phyloP scores from a whole-genome alignment of 176 grass and related monocot genomes.

The Stipa capillata region DNA sequence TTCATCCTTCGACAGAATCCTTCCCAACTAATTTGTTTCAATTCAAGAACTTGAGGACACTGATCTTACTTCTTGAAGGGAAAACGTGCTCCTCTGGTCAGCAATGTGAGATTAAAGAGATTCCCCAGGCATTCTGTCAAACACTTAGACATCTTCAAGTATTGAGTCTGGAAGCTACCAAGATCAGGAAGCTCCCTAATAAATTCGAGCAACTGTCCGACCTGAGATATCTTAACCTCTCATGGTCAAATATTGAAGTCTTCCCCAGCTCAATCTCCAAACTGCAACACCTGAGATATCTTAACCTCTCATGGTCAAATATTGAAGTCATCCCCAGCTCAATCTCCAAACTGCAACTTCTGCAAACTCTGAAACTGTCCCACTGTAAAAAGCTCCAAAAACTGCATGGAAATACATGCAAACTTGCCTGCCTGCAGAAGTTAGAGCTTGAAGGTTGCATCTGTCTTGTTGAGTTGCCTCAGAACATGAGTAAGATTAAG shows the following conservation, averaged over 20 bases:
- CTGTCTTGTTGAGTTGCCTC: background rate
- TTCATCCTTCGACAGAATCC: background rate
- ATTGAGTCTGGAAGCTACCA: background rate
- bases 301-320: background rate
- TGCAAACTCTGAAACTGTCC: background rate
- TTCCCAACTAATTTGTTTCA: background rate
- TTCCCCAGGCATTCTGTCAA: background rate
- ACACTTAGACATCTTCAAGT: background rate
- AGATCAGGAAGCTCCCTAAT: background rate
- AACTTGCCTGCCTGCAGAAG: background rate
- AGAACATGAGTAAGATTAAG: background rate
- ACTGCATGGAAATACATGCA: background rate
- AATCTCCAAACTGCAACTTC: background rate
- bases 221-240: too few species aligned
- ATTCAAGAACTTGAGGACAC: background rate
- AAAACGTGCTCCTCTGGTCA: background rate
- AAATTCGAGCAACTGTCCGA: background rate
- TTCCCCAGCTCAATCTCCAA: too few species aligned
- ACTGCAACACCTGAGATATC: background rate
- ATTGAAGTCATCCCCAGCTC: background rate
- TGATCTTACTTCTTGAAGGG: background rate
- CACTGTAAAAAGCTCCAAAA: background rate
- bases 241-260: too few species aligned
- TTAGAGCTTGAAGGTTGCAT: conserved; percentile 2
- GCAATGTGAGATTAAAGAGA: background rate